These are phyloP conservation scores for Coprinellus micaceus DNA, from an alignment of 768 basidiomycete species.

Conservation along the genomic window DNA sequence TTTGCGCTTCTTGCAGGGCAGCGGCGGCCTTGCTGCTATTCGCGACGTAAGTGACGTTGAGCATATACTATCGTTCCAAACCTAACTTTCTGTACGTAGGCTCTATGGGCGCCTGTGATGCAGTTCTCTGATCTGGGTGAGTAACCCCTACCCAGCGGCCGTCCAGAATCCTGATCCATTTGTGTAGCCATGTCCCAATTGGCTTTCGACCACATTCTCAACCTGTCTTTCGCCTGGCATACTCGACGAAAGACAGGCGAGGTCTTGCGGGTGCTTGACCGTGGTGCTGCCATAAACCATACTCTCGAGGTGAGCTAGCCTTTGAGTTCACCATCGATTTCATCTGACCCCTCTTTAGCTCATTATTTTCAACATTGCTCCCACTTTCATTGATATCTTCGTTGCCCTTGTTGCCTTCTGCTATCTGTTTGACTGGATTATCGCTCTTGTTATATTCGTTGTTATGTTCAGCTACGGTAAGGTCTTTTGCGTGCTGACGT, in stretches of 20 bases:
- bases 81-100: constrained; percentile 28
- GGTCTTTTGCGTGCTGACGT: too few species aligned
- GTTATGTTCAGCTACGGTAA: constrained; percentile 74
- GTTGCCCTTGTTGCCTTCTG: constrained; percentile 69
- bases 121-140: constrained; percentile 77
- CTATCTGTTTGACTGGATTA: constrained; percentile 59
- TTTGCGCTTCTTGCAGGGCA: constrained; percentile 71
- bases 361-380: constrained; percentile 78
- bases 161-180: not conserved
- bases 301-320: constrained; percentile 55
- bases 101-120: constrained; percentile 85
- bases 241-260: constrained; percentile 83
- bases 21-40: constrained; percentile 70
- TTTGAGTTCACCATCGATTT: not conserved
- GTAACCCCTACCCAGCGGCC: constrained; percentile 9
- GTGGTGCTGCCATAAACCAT: constrained; percentile 84
- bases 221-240: constrained; percentile 82
- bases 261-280: constrained; percentile 74
- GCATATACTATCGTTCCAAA: not conserved
- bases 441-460: constrained; percentile 62
- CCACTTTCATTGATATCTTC: constrained; percentile 76
- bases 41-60: constrained; percentile 41
- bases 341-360: constrained; percentile 39
- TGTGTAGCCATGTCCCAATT: constrained; percentile 75
- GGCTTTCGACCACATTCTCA: constrained; percentile 83